These are phyloP conservation scores for Tuber calosporum DNA, from an alignment of 495 filamentous ascomycete genomes.

Conservation along the genomic window DNA sequence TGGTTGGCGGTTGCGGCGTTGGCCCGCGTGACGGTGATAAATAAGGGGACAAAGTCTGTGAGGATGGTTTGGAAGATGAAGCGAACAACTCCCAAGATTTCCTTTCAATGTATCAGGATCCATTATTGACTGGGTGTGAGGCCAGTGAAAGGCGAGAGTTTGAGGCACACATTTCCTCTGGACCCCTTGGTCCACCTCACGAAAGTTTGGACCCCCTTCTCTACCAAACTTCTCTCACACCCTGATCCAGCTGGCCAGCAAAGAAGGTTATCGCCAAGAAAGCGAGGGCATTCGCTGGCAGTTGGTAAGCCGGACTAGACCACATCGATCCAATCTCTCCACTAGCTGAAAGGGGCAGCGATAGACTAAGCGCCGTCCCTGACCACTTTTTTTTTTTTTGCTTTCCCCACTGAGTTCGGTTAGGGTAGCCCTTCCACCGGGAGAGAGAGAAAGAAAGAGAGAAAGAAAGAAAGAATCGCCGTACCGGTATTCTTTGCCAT, in stretches of 20 bases:
- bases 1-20: not conserved
- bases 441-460: not conserved
- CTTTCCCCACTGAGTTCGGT: not conserved
- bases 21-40: not conserved
- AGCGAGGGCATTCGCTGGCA: not conserved
- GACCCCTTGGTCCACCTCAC: not conserved
- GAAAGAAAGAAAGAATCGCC: no score
- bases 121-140: not conserved
- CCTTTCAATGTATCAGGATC: not conserved
- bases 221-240: not conserved
- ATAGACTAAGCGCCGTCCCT: not conserved
- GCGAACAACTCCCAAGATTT: not conserved
- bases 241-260: not conserved
- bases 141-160: not conserved
- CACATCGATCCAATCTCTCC: constrained; percentile 1
- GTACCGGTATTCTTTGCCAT: no score
- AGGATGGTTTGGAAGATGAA: not conserved
- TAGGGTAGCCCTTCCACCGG: no score
- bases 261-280: not conserved
- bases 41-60: not conserved
- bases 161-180: not conserved
- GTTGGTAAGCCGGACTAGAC: not conserved
- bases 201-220: not conserved
- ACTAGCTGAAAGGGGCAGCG: not conserved
- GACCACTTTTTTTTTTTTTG: not conserved